Evolutionary conservation across 192 early-diverging fungal genomes (phyloP).

Genomic region (Blastocladiella britannica): DNA sequence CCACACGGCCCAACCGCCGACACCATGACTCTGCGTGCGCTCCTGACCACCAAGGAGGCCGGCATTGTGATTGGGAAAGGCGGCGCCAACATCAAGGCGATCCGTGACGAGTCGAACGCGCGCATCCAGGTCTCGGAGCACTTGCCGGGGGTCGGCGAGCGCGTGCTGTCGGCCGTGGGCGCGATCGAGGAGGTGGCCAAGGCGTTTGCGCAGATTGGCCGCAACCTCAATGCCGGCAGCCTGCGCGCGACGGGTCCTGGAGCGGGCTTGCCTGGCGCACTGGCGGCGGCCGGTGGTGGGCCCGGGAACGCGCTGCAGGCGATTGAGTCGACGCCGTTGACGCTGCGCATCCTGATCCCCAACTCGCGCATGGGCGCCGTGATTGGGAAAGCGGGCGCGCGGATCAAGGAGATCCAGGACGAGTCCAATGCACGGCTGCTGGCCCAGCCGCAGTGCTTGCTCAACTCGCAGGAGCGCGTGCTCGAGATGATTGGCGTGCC

Average conservation of each 20-base stretch:
- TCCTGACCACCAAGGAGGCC: constrained; percentile 3
- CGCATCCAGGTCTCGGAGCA: constrained; percentile 7
- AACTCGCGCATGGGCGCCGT: constrained; percentile 80
- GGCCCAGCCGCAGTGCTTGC: constrained; percentile 76
- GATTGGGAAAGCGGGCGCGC: constrained; percentile 78
- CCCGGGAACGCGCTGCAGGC: no score
- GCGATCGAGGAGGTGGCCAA: constrained; percentile 2
- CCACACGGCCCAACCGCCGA: no score
- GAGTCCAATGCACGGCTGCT: constrained; percentile 61
- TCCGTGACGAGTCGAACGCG: constrained; percentile 2
- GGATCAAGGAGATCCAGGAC: constrained; percentile 94
- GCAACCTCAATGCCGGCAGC: neutral
- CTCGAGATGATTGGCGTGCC: constrained; percentile 69
- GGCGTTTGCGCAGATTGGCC: neutral
- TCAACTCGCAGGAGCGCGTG: constrained; percentile 79
- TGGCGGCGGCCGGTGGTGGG: no score
- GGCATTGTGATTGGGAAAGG: no score
- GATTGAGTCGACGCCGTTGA: neutral
- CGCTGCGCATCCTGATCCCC: constrained; percentile 69
- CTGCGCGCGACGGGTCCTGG: neutral
- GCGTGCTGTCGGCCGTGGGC: constrained; percentile 5
- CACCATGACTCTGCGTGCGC: neutral
- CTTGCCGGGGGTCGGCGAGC: constrained; percentile 3
- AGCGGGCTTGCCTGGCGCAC: no score
- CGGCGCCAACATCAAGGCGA: constrained; percentile 2